Evolutionary conservation across 1,139 yeast species (phyloP).

Genomic region (Pichia kudriavzevii): DNA sequence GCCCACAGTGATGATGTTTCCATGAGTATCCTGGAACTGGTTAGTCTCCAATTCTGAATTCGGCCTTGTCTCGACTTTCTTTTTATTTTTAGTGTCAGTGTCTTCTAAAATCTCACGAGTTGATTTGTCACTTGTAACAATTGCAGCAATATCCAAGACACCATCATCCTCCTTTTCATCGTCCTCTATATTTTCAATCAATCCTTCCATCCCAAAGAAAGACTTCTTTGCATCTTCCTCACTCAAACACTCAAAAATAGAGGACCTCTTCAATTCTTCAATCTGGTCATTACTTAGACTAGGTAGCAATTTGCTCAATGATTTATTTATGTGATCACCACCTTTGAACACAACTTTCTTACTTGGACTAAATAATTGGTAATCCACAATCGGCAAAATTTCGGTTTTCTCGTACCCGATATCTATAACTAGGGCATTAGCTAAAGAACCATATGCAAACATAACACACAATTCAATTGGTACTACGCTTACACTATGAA

Average conservation of each 20-base stretch:
- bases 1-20: slow-evolving; percentile 57
- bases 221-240: slow-evolving; percentile 51
- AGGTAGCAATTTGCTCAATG: slow-evolving; percentile 49
- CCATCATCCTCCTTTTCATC: slow-evolving; percentile 53
- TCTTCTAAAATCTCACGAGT: slow-evolving; percentile 59
- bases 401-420: slow-evolving; percentile 73
- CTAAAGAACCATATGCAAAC: slow-evolving; percentile 53
- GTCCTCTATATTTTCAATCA: slow-evolving; percentile 31
- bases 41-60: slow-evolving; percentile 62
- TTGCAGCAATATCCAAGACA: slow-evolving; percentile 80
- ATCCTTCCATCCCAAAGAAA: slow-evolving; percentile 50
- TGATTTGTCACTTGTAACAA: slow-evolving; percentile 65
- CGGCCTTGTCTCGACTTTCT: slow-evolving; percentile 31
- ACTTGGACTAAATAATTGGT: slow-evolving; percentile 33
- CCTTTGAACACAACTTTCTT: slow-evolving; percentile 56
- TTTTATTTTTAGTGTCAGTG: slow-evolving; percentile 37
- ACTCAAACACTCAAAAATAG: slow-evolving; percentile 71
- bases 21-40: slow-evolving; percentile 52
- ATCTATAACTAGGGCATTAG: slow-evolving; percentile 64
- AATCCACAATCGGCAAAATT: slow-evolving; percentile 70
- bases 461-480: slow-evolving; percentile 66
- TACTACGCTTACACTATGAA: slow-evolving; percentile 65
- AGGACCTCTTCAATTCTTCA: slow-evolving; percentile 67
- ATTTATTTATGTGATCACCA: slow-evolving; percentile 52
- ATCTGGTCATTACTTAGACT: slow-evolving; percentile 50